Evolutionary conservation across 371 early-diverging fungal species (phyloP).

Genomic region (Mucor lusitanicus): DNA sequence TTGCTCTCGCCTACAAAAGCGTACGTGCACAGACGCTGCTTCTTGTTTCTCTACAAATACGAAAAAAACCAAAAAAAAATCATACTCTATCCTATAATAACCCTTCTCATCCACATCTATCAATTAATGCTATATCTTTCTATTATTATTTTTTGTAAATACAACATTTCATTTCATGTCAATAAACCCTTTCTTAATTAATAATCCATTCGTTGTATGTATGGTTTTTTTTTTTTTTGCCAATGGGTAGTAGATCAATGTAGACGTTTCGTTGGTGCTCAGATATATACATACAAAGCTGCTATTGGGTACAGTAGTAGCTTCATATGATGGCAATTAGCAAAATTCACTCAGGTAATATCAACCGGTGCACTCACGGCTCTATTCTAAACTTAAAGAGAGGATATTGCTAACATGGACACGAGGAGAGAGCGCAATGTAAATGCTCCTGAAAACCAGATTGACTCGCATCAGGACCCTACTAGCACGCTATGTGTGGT

Average conservation of each 20-base stretch:
- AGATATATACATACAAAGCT: no score
- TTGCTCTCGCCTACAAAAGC: not conserved
- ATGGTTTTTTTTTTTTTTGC: no score
- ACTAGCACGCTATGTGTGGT: no score
- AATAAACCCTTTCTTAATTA: not conserved
- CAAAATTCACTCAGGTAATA: not conserved
- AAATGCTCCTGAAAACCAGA: not conserved
- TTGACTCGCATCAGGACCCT: not conserved
- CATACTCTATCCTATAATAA: not conserved
- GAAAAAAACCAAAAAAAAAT: not conserved
- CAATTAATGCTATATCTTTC: not conserved
- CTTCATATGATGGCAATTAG: no score
- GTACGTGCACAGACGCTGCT: not conserved
- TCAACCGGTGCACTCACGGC: not conserved
- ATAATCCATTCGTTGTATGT: no score
- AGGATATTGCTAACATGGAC: not conserved
- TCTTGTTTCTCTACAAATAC: not conserved
- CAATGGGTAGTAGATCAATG: no score
- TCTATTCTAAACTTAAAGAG: not conserved
- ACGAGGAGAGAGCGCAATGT: not conserved
- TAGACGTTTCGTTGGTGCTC: no score
- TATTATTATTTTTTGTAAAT: not conserved
- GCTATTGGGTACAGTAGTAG: no score
- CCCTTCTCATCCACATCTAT: not conserved
- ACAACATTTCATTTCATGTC: not conserved